These are phyloP conservation scores for Dioscorea alata DNA, from an alignment of 106 monocot genomes.

Conservation along the genomic window DNA sequence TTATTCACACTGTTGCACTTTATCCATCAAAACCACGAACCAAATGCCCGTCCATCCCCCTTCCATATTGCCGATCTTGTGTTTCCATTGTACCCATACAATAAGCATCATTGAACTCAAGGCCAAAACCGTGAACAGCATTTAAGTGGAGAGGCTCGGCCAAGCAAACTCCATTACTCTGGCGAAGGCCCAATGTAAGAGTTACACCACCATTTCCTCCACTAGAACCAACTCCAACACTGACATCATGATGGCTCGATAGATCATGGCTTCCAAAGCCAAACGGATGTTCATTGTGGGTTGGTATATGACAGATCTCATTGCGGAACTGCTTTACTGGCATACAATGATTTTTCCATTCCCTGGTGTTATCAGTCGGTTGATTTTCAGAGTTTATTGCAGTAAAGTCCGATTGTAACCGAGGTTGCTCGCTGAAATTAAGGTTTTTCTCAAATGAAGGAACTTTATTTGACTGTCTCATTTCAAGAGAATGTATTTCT, in stretches of 20 bases:
- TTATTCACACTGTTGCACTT: not conserved
- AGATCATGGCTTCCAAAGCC: slow-evolving; percentile 26
- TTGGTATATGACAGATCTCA: slow-evolving; percentile 21
- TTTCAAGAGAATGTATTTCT: slow-evolving; percentile 63
- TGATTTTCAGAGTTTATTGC: slow-evolving; percentile 3
- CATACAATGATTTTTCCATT: slow-evolving; percentile 15
- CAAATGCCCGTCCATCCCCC: slow-evolving; percentile 45
- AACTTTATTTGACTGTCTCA: slow-evolving; percentile 17
- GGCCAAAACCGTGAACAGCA: slow-evolving; percentile 49
- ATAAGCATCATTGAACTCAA: slow-evolving; percentile 46
- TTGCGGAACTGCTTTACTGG: slow-evolving; percentile 9
- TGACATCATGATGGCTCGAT: not conserved
- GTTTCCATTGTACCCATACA: slow-evolving; percentile 32
- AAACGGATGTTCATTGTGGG: slow-evolving; percentile 19
- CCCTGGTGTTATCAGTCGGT: not conserved
- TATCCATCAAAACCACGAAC: slow-evolving; percentile 56
- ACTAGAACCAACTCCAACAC: not conserved
- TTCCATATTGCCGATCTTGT: slow-evolving; percentile 39
- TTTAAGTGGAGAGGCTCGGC: slow-evolving; percentile 38
- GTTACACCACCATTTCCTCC: slow-evolving; percentile 32
- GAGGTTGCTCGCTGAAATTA: not conserved
- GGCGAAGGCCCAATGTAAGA: slow-evolving; percentile 70
- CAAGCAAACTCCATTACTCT: slow-evolving; percentile 42
- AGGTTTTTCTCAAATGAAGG: not conserved
- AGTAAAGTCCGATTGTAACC: slow-evolving; percentile 8